Percentiles rank a stretch among this genome's conserved stretches.
phyloP scores from a whole-genome alignment of 345 rosid genomes.

The Orychophragmus violaceus region DNA sequence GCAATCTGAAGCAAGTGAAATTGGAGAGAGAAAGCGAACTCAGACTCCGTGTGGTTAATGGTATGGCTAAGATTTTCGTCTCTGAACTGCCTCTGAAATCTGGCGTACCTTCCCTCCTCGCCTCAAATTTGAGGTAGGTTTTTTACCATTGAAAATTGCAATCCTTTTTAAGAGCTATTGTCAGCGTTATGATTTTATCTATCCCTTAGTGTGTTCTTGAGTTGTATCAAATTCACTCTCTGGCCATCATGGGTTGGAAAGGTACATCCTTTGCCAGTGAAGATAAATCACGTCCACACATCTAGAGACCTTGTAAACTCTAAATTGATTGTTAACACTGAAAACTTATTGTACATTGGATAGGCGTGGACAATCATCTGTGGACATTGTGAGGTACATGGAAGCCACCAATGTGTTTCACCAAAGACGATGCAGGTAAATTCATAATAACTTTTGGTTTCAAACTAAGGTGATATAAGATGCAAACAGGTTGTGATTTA shows the following conservation, averaged over 20 bases:
- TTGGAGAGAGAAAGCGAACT: slow-evolving; percentile 84
- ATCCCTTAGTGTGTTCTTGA: background rate
- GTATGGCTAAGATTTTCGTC: slow-evolving; percentile 86
- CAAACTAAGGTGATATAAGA: too few species aligned
- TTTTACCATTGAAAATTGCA: background rate
- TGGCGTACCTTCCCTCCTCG: slow-evolving; percentile 90
- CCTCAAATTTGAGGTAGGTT: slow-evolving; percentile 65
- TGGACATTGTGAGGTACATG: too few species aligned
- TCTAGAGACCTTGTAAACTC: too few species aligned
- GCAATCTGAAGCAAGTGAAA: slow-evolving; percentile 60
- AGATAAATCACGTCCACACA: too few species aligned
- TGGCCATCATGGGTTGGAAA: background rate
- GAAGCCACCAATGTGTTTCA: background rate
- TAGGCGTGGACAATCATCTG: too few species aligned
- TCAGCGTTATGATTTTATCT: background rate
- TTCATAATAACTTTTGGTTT: background rate
- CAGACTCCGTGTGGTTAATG: slow-evolving; percentile 68
- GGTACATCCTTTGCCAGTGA: background rate
- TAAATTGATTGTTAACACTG: too few species aligned
- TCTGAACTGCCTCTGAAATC: slow-evolving; percentile 75
- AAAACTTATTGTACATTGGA: too few species aligned
- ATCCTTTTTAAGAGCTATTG: too few species aligned
- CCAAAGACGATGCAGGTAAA: background rate
- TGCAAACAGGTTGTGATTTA: too few species aligned
- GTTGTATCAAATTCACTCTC: background rate